Base-by-base conservation (phyloP, 1,284 basidiomycete genomes). In the Tylopilus orsonianus region DNA sequence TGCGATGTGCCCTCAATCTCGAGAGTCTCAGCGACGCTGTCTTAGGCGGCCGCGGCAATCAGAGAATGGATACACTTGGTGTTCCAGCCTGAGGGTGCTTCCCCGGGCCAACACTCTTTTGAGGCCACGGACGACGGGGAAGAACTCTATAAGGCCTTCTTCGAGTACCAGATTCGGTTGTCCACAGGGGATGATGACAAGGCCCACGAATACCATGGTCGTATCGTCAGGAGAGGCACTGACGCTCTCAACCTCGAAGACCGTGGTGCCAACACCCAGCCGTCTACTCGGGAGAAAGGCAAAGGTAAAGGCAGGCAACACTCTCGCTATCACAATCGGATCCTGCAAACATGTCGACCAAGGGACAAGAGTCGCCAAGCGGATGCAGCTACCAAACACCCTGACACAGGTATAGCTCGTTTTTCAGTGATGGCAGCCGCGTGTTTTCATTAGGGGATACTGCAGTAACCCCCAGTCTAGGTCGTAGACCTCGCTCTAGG, bases 121-220 rank as follows among this genome's bases (percentile, higher is more conserved):
- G 46, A 53, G n/a, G 10, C 43, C 36, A 50, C 18, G n/a, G 57
- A 53, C 22, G 32, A 33, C 19, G 60, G 53, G 4, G 7, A 41
- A 39, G 33, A 34, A 37, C 50, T 63, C 6, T 66, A 41, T 51
- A 26, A 8, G 32, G 41, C 16, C 26, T 65, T 66, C 43, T 36
- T 66, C 44, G 5, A 50, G 13, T 65, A 57, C 39, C 52, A 66
- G 39, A 3, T 9, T n/a, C 34, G 0, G 20, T 36, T 62, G 34
- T 14, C 22, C 22, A 10, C 3, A 34, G 37, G 35, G 5, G 18
- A 16, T 8, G 5, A 2, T 12, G 0, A 24, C 5, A 7, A 7
- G 8, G 48, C 38, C 16, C 4, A 4, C 6, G 3, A 27, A 18
- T 48, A 41, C 44, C 7, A 4, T 1, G 9, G 0, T 8, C 32